A percentile compares a stretch with the other conserved stretches of the same genome.
Conservation (phyloP, 805 yeast genomes). For the Kluyveromyces lactis region DNA sequence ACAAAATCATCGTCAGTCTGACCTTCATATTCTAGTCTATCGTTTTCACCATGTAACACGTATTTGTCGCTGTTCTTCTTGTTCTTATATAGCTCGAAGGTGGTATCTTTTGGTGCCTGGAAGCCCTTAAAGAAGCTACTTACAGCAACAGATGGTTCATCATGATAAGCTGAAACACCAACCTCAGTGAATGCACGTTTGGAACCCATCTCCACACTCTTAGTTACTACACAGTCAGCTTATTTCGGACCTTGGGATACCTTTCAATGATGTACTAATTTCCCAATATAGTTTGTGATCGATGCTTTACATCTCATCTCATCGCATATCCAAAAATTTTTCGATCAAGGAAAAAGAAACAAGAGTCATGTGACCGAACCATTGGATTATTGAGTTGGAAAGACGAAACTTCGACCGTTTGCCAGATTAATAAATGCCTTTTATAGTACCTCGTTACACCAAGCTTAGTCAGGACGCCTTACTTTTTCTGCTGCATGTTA, state of each 20-base stretch:
- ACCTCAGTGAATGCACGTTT: conserved; percentile 16
- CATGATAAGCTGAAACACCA: conserved; percentile 31
- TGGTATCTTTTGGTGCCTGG: conserved; percentile 46
- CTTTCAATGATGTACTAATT: background rate
- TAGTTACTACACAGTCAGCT: background rate
- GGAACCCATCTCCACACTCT: conserved; percentile 8
- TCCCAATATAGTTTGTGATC: no score
- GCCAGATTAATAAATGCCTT: no score
- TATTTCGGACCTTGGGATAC: no score
- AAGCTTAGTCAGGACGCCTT: no score
- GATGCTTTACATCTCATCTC: background rate
- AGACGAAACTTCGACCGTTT: no score
- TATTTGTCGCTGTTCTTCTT: conserved; percentile 29
- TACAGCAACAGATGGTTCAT: conserved; percentile 43
- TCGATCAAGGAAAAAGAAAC: background rate
- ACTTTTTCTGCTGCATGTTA: no score
- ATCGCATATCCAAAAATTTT: conserved; percentile 1
- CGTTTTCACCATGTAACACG: conserved; percentile 71
- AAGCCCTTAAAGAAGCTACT: conserved; percentile 80
- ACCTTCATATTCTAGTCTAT: conserved; percentile 67
- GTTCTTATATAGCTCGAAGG: conserved; percentile 55
- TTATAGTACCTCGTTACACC: no score
- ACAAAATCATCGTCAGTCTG: conserved; percentile 30
- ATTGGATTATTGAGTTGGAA: no score
- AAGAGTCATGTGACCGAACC: background rate